A percentile compares a stretch with the other conserved stretches of the same genome.
phyloP scores from a whole-genome alignment of 169 alveolate species.

The Plasmodium vivax region DNA sequence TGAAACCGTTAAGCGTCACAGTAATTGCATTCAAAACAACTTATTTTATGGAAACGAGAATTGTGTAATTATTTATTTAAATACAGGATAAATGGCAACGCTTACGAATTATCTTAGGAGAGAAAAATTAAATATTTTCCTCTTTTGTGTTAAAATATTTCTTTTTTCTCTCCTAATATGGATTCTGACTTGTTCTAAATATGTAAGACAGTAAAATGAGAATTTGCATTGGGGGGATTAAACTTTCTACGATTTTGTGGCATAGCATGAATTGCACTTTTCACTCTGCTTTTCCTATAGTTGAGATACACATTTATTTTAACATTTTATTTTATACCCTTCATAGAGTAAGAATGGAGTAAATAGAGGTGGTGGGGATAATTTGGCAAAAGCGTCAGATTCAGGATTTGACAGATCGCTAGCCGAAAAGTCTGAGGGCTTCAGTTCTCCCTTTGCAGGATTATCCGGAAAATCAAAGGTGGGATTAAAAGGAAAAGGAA shows the following conservation, averaged over 20 bases:
- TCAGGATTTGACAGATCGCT: not conserved
- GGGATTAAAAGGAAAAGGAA: not conserved
- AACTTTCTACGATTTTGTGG: not conserved
- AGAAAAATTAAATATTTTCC: not conserved
- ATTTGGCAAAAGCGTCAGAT: not conserved
- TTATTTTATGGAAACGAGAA: not conserved
- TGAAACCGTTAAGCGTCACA: not conserved
- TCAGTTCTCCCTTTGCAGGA: not conserved
- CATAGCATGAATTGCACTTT: not conserved
- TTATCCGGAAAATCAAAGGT: not conserved
- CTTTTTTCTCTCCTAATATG: not conserved
- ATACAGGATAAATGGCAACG: not conserved
- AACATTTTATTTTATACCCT: not conserved
- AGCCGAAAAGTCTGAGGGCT: not conserved
- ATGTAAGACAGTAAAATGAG: not conserved
- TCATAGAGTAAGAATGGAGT: not conserved
- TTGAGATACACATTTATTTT: not conserved
- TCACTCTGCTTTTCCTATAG: not conserved
- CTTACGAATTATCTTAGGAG: not conserved
- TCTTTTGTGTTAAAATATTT: not conserved
- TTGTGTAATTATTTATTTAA: not conserved
- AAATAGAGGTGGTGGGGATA: not conserved
- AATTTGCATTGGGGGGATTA: not conserved
- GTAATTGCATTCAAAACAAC: not conserved
- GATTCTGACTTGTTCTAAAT: not conserved